Percentiles rank a stretch among this genome's conserved stretches.
Conservation (phyloP, 352 stramenopile species). For the Phytophthora fragariaefolia region DNA sequence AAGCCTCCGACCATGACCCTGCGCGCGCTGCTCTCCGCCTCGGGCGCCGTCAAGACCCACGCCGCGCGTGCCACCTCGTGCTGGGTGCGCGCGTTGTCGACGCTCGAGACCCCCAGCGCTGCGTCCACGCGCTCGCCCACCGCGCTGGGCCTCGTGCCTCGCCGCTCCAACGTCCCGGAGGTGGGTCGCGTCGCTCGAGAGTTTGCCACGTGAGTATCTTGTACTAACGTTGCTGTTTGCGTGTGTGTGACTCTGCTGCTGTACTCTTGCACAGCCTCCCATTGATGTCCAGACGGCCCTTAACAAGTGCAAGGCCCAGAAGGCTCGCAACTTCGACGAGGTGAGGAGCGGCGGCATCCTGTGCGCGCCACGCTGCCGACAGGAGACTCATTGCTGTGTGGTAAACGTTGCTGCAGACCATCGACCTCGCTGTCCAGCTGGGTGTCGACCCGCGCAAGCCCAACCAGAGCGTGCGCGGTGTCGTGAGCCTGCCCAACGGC, state of each 20-base stretch:
- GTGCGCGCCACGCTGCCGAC: not conserved
- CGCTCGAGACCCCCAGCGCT: constrained; percentile 29
- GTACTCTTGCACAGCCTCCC: constrained; percentile 40
- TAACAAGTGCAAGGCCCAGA: constrained; percentile 59
- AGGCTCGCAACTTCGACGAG: constrained; percentile 87
- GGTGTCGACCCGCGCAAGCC: constrained; percentile 89
- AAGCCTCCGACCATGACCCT: constrained; percentile 37
- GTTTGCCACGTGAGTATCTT: not conserved
- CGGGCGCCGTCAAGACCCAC: constrained; percentile 37
- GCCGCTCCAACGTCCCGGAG: constrained; percentile 55
- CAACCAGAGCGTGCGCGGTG: constrained; percentile 88
- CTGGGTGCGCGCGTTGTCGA: constrained; percentile 58
- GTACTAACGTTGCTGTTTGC: constrained; percentile 5
- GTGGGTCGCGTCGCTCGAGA: constrained; percentile 33
- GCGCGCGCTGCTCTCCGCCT: constrained; percentile 51
- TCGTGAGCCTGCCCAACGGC: constrained; percentile 87
- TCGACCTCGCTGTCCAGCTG: constrained; percentile 86
- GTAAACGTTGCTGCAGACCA: constrained; percentile 49
- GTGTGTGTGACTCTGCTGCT: too few relatives aligned
- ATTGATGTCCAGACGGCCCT: constrained; percentile 71
- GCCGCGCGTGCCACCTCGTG: constrained; percentile 43
- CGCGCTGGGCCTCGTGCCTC: constrained; percentile 70
- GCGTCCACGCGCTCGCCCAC: constrained; percentile 59
- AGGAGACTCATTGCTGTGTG: constrained; percentile 11
- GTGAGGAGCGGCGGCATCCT: constrained; percentile 29